Base-by-base conservation (phyloP, 108 stramenopile genomes). In the Craspedostauros australis region DNA sequence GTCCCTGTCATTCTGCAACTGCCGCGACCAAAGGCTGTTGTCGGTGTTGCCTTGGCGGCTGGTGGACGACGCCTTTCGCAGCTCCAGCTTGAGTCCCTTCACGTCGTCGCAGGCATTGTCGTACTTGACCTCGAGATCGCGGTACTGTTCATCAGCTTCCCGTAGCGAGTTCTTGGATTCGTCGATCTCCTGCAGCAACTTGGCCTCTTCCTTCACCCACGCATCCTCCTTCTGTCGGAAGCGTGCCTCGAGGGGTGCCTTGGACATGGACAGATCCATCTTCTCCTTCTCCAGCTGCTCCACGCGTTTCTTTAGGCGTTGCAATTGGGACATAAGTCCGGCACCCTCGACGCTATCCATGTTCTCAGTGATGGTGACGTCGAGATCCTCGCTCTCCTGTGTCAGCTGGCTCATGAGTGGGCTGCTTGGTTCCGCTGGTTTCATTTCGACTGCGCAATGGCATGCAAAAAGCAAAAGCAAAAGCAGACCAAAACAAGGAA, bases 161-260 rank as follows among this genome's bases (percentile, higher is more conserved):
- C 70, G 58, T 9, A 70, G 46, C 11, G 62, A 39, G 6, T 30
- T 22, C 56, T 73, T 75, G 1, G 77, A 53, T 5, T 51, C 30
- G 24, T 82, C 84, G 42, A 88, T 86, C 53, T 88, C 86, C 23
- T 80, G 47, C 15, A 72, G 18, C 3, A 87, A 56, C 11, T 76
- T 48, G n/a, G 73, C 60, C 25, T 73, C 68, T 65, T 90, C 84
- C 55, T 80, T 87, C 0, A 56, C 28, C 77, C 79, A 93, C 0
- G 54, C 54, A 53, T 90, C 86, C 46, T 93, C 92, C 57, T 79
- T 88, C 55, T 89, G 81, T 26, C 86, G 76, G 37, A 93, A 67
- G 0, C 84, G 75, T 1, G 88, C 86, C 60, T 93, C 86, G 3
- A 93, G 65, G 8, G 88, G 88, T 12, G 92, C 88, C 59, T 85